These are phyloP conservation scores for Orbilia quercus DNA, from an alignment of 2,329 filamentous ascomycete genomes.

Conservation along the genomic window DNA sequence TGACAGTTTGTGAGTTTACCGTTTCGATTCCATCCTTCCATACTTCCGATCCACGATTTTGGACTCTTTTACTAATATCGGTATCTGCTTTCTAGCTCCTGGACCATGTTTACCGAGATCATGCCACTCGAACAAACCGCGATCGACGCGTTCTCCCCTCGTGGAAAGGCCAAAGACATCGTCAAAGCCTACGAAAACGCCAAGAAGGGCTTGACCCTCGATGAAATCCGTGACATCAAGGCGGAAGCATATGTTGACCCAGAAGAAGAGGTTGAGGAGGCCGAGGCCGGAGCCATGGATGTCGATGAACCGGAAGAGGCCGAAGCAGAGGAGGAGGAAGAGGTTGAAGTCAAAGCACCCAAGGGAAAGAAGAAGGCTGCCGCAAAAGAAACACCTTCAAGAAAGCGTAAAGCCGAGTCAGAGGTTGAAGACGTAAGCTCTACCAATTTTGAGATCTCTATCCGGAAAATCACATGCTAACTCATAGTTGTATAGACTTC, in stretches of 20 bases:
- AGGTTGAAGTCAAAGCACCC: slow-evolving; percentile 73
- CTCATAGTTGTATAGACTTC: slow-evolving; percentile 73
- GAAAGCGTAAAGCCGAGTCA: slow-evolving; percentile 72
- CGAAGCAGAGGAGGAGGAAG: slow-evolving; percentile 64
- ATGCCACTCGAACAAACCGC: slow-evolving; percentile 79
- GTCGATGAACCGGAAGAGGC: slow-evolving; percentile 62
- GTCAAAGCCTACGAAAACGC: slow-evolving; percentile 83
- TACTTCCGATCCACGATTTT: neutral
- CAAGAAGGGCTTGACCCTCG: slow-evolving; percentile 78
- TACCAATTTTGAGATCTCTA: neutral
- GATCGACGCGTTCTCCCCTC: slow-evolving; percentile 74
- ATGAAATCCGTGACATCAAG: slow-evolving; percentile 84
- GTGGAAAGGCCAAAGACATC: slow-evolving; percentile 82
- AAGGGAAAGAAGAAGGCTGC: slow-evolving; percentile 69
- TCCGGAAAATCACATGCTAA: neutral
- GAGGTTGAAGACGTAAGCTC: slow-evolving; percentile 76
- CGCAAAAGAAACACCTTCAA: slow-evolving; percentile 64
- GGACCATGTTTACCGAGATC: slow-evolving; percentile 87
- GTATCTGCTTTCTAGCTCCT: slow-evolving; percentile 72
- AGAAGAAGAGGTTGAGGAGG: slow-evolving; percentile 58
- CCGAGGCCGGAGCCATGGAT: slow-evolving; percentile 57
- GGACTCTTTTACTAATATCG: slow-evolving; percentile 54
- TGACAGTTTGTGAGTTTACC: slow-evolving; percentile 73
- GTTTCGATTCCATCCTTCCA: neutral
- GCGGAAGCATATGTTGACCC: slow-evolving; percentile 67